Base-by-base conservation (phyloP, 106 monocot genomes). In the Narthecium ossifragum region DNA sequence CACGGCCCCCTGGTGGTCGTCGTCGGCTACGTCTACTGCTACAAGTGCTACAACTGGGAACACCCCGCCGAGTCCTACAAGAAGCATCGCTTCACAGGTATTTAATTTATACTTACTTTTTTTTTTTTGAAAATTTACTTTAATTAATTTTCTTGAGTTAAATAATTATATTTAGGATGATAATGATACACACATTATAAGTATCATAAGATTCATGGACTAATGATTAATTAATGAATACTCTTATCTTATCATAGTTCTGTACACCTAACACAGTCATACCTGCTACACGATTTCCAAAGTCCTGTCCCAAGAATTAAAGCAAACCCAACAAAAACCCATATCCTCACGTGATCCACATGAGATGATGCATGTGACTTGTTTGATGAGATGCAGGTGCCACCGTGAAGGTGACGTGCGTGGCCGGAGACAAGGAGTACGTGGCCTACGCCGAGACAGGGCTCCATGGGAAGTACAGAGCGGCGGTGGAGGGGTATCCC, bases 331-430 rank as follows among this genome's bases (percentile, higher is more conserved):
- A 43, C 2, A 43, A 43, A 43, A 6, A 17, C 43, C 1, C 43
- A 17, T 18, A 43, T 18, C 18, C 18, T 43, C 43, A 43, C 15
- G 17, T 0, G 4, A 55, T 31, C 14, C 54, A 55, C 28, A 31
- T 29, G n/a, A 30, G 12, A 30, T 55, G 4, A 39, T 17, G 14
- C 1, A 43, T 17, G 17, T 10, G 18, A 2, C 4, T 17, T 17
- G 43, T 18, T 39, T 43, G 18, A 13, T 43, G 12, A 43, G 54
- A 31, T 15, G 14, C 66, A 67, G 66, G 32, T 20, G 65, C 54
- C 12, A 37, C 54, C 3, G 65, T 65, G 38, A 53, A 65, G 40
- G 66, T 67, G 56, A 56, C 55, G n/a, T 67, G 66, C 45, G 2
- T 17, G 54, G 53, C 37, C 6, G 65, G 65, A 0, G 1, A 17